These are phyloP conservation scores for Entamoeba moshkovskii DNA, from an alignment of 208 protist species.

Conservation along the genomic window DNA sequence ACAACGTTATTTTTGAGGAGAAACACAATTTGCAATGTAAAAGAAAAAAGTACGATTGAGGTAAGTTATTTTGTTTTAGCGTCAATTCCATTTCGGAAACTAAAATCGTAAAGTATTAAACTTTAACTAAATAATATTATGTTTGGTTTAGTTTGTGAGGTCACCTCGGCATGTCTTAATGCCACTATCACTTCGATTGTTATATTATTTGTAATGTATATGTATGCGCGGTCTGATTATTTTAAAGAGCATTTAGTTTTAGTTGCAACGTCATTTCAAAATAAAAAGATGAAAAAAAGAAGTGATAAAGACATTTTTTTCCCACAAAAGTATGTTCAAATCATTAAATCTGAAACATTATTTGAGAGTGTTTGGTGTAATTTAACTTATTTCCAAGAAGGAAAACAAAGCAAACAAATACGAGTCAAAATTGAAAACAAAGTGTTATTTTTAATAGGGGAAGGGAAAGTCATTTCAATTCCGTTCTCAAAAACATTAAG, in stretches of 20 bases:
- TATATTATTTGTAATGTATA: not conserved
- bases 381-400: not conserved
- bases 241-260: not conserved
- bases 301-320: not conserved
- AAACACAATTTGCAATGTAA: no score
- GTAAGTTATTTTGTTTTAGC: no score
- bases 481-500: not conserved
- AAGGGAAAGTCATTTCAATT: not conserved
- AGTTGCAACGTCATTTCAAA: not conserved
- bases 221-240: not conserved
- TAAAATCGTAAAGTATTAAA: no score
- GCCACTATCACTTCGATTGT: not conserved
- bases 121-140: no score
- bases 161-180: no score
- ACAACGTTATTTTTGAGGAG: no score
- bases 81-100: no score
- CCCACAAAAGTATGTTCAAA: not conserved
- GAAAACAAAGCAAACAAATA: not conserved
- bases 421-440: not conserved
- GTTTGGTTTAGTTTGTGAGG: no score
- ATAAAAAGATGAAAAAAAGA: not conserved
- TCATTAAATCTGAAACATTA: not conserved
- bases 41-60: no score
- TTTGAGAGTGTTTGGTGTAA: not conserved
- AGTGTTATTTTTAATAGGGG: not conserved